These are phyloP conservation scores for Cladosporium sp. DNA, from an alignment of 2,329 filamentous ascomycete genomes.

Conservation along the genomic window DNA sequence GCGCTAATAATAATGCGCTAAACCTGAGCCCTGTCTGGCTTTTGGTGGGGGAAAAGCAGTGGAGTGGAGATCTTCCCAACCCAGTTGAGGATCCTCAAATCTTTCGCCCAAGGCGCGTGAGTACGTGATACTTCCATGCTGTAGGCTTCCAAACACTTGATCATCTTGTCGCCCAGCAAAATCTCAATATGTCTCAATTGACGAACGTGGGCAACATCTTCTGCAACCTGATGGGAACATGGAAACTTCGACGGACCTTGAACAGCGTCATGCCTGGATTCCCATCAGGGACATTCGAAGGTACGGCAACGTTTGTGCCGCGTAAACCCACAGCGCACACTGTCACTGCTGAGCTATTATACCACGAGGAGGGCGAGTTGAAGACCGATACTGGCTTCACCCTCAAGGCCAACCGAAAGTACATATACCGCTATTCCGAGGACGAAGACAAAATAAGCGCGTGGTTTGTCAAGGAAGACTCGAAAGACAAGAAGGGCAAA, in stretches of 20 bases:
- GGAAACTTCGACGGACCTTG: constrained; percentile 30
- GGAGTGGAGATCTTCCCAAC: background rate
- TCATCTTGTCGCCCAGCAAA: too few species aligned
- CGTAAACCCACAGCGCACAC: constrained; percentile 25
- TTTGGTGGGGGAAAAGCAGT: background rate
- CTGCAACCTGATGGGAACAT: constrained; percentile 29
- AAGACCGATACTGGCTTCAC: constrained; percentile 34
- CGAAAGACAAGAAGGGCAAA: constrained; percentile 36
- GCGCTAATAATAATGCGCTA: constrained; percentile 1
- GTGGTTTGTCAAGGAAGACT: constrained; percentile 70
- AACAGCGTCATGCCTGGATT: constrained; percentile 31
- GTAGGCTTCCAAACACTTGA: too few species aligned
- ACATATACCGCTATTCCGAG: constrained; percentile 68
- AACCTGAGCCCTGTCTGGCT: background rate
- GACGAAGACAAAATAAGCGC: constrained; percentile 60
- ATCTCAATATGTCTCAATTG: constrained; percentile 3
- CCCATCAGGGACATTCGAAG: constrained; percentile 33
- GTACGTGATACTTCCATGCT: too few species aligned
- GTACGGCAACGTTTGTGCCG: constrained; percentile 31
- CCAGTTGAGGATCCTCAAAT: background rate
- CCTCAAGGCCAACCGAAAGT: constrained; percentile 61
- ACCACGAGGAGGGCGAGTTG: constrained; percentile 32
- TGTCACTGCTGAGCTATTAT: constrained; percentile 30
- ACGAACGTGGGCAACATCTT: constrained; percentile 26
- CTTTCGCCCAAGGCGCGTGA: too few species aligned